A percentile compares a stretch with the other conserved stretches of the same genome.
Evolutionary conservation across 352 stramenopile genomes (phyloP).

Genomic region (Aphanomyces invadans): DNA sequence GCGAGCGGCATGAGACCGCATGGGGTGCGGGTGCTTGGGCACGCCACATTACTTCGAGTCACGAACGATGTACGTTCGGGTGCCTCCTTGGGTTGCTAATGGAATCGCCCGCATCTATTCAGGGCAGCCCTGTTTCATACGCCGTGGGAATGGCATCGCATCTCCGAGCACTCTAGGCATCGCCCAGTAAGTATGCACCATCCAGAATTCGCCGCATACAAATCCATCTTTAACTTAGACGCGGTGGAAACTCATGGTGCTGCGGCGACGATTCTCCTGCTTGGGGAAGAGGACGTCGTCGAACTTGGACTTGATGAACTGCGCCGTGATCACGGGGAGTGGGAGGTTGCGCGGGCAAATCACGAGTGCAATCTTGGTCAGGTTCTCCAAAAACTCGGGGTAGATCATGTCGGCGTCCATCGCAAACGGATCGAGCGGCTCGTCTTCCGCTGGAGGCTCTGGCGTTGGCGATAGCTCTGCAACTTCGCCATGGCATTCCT

Average conservation of each 20-base stretch:
- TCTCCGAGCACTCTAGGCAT: no score
- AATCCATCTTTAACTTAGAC: not conserved
- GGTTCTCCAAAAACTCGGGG: constrained; percentile 49
- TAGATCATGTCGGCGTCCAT: constrained; percentile 41
- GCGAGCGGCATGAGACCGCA: no score
- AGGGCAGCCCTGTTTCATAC: no score
- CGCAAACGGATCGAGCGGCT: constrained; percentile 48
- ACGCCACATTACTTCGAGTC: no score
- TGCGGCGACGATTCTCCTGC: not conserved
- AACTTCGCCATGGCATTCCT: not conserved
- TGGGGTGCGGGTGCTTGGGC: no score
- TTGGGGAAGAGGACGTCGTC: constrained; percentile 11
- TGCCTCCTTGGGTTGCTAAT: no score
- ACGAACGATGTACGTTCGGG: no score
- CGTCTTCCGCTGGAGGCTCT: no score
- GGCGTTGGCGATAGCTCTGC: not conserved
- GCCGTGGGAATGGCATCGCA: no score
- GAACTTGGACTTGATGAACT: constrained; percentile 21
- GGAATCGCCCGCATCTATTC: no score
- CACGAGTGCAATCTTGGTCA: constrained; percentile 28
- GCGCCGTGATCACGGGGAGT: constrained; percentile 11
- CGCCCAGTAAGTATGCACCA: no score
- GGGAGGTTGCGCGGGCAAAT: constrained; percentile 11
- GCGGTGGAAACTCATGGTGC: not conserved
- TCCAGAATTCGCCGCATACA: no score